Evolutionary conservation across 2,329 filamentous ascomycete genomes (phyloP).

Genomic region (Zasmidium citrigriseum): DNA sequence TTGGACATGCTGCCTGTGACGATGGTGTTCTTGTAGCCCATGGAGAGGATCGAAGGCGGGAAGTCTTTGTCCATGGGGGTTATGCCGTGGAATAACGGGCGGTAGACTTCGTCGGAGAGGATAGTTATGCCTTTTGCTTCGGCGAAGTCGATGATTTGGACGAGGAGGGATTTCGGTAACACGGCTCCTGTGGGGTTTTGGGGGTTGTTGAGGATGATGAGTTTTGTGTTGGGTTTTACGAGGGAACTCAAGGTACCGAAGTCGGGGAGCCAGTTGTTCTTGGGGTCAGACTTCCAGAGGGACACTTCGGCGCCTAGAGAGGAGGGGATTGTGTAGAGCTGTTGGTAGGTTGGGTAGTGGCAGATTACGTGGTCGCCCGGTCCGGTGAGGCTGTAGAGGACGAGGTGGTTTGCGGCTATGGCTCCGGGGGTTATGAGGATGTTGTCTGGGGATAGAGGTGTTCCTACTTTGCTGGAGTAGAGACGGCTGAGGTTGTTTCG

Average conservation of each 20-base stretch:
- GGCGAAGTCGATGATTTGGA: conserved; percentile 65
- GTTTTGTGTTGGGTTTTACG: conserved; percentile 69
- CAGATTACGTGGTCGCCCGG: conserved; percentile 82
- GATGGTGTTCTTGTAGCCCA: conserved; percentile 71
- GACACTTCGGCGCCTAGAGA: conserved; percentile 76
- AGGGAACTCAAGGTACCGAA: conserved; percentile 65
- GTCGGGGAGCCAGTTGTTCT: conserved; percentile 68
- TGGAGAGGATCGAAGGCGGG: conserved; percentile 68
- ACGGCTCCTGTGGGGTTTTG: conserved; percentile 80
- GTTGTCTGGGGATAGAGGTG: conserved; percentile 57
- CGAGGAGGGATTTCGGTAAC: conserved; percentile 62
- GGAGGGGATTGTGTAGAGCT: conserved; percentile 74
- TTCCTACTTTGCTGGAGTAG: conserved; percentile 59
- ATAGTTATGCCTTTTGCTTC: conserved; percentile 64
- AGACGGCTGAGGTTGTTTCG: conserved; percentile 66
- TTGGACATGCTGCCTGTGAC: conserved; percentile 83
- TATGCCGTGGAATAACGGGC: conserved; percentile 76
- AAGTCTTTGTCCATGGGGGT: conserved; percentile 54
- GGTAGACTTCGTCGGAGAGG: conserved; percentile 79
- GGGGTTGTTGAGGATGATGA: conserved; percentile 72
- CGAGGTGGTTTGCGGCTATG: conserved; percentile 81
- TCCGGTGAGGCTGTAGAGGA: conserved; percentile 70
- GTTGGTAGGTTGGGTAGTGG: conserved; percentile 84
- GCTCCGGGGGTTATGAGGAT: conserved; percentile 78
- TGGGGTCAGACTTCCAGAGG: conserved; percentile 69